These are phyloP conservation scores for Pilobolus umbonatus DNA, from an alignment of 192 early-diverging fungal species.

Conservation along the genomic window DNA sequence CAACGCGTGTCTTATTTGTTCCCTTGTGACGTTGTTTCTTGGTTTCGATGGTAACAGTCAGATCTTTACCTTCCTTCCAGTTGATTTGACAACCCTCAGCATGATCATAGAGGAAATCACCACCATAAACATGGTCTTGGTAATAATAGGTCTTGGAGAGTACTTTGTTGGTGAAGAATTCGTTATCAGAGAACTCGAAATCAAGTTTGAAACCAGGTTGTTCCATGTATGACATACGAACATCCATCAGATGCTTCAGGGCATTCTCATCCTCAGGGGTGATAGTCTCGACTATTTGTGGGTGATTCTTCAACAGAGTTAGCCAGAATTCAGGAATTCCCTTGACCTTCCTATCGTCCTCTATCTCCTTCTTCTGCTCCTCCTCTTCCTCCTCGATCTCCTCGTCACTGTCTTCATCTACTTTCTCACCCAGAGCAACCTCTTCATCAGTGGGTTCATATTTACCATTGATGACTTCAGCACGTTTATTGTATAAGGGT, in stretches of 20 bases:
- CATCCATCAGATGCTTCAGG: constrained; percentile 85
- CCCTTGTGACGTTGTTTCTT: constrained; percentile 99
- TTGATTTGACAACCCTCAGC: constrained; percentile 88
- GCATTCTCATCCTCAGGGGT: constrained; percentile 88
- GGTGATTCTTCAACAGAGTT: constrained; percentile 84
- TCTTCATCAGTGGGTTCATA: constrained; percentile 90
- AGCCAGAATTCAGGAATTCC: constrained; percentile 98
- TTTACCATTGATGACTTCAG: constrained; percentile 68
- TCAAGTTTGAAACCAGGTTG: constrained; percentile 94
- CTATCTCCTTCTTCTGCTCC: constrained; percentile 39
- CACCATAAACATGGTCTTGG: constrained; percentile 73
- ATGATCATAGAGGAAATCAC: constrained; percentile 87
- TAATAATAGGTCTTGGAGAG: constrained; percentile 95
- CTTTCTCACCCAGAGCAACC: constrained; percentile 56
- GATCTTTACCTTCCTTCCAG: constrained; percentile 97
- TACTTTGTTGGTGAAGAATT: constrained; percentile 81
- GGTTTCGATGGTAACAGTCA: constrained; percentile 89
- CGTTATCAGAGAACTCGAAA: constrained; percentile 88
- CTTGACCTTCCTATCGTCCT: constrained; percentile 39
- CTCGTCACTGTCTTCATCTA: constrained; percentile 32
- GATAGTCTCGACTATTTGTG: constrained; percentile 76
- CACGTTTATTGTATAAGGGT: constrained; percentile 89
- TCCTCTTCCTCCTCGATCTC: constrained; percentile 30
- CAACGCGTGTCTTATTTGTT: constrained; percentile 96
- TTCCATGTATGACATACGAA: constrained; percentile 78